Conservation (phyloP, 2,329 filamentous ascomycete species). For the Monosporascus sp. region DNA sequence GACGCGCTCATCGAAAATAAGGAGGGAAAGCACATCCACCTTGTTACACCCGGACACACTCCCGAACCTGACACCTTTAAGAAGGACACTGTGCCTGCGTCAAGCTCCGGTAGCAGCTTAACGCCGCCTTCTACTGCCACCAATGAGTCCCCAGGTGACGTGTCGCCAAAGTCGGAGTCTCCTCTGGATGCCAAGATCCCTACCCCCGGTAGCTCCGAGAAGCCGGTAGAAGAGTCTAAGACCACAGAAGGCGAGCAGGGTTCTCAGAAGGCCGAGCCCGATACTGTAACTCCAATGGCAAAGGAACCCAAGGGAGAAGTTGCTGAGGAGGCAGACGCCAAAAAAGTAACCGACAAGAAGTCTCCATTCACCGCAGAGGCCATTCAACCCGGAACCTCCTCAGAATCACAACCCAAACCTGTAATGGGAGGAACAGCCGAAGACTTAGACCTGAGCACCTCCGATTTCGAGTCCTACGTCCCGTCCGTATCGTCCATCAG, state of each 20-base stretch:
- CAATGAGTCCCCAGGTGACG: constrained; percentile 2
- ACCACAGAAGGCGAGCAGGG: constrained; percentile 14
- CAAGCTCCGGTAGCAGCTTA: constrained; percentile 5
- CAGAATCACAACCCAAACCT: background rate
- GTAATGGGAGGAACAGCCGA: background rate
- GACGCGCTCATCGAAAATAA: background rate
- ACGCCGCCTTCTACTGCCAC: constrained; percentile 12
- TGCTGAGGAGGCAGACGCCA: constrained; percentile 5
- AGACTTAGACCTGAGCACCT: constrained; percentile 1
- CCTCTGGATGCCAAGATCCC: constrained; percentile 7
- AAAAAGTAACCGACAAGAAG: too few species aligned
- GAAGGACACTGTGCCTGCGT: constrained; percentile 8
- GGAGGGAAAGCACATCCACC: constrained; percentile 31
- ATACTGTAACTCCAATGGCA: background rate
- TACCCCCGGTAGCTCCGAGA: constrained; percentile 16
- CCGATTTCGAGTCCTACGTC: constrained; percentile 19
- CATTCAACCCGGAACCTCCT: too few species aligned
- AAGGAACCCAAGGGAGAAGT: constrained; percentile 21
- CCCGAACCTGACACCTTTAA: constrained; percentile 7
- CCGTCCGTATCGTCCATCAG: constrained; percentile 34
- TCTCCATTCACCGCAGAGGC: too few species aligned
- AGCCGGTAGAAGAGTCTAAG: constrained; percentile 2
- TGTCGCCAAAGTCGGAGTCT: constrained; percentile 2
- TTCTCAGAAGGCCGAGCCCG: constrained; percentile 11
- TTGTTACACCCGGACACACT: constrained; percentile 15